A percentile compares a stretch with the other conserved stretches of the same genome.
phyloP scores from a whole-genome alignment of 768 basidiomycete genomes.

The Tephrocybe sp. region DNA sequence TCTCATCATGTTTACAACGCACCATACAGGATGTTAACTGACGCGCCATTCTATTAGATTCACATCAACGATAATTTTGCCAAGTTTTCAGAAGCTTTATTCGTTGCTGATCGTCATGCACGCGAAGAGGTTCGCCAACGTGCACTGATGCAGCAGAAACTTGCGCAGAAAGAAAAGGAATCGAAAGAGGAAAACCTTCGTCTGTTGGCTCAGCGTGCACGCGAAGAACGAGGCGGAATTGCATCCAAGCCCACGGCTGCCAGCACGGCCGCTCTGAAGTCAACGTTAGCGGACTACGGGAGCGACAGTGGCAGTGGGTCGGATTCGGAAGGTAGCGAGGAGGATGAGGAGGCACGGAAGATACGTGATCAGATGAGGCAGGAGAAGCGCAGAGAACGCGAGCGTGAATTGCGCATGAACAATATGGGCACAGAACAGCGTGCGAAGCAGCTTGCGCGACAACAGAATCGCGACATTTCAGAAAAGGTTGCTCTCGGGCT shows the following conservation, averaged over 20 bases:
- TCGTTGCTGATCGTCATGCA: slow-evolving; percentile 94
- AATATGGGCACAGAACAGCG: slow-evolving; percentile 98
- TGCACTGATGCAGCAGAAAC: slow-evolving; percentile 95
- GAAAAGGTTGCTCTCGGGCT: slow-evolving; percentile 98
- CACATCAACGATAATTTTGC: slow-evolving; percentile 99
- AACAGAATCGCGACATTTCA: slow-evolving; percentile 98
- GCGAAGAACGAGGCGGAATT: slow-evolving; percentile 89
- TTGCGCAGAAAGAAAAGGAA: slow-evolving; percentile 98
- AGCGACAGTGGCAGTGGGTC: slow-evolving; percentile 68
- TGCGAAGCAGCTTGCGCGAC: slow-evolving; percentile 91
- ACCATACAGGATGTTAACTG: too few species aligned
- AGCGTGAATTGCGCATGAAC: slow-evolving; percentile 97
- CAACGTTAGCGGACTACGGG: slow-evolving; percentile 81
- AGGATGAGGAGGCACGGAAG: slow-evolving; percentile 82
- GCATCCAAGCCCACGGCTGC: slow-evolving; percentile 65
- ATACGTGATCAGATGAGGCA: slow-evolving; percentile 87
- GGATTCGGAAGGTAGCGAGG: slow-evolving; percentile 57
- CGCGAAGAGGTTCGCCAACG: slow-evolving; percentile 97
- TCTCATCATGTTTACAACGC: not conserved
- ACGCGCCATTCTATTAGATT: slow-evolving; percentile 70
- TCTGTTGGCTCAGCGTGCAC: slow-evolving; percentile 88
- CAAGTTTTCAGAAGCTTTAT: slow-evolving; percentile 95
- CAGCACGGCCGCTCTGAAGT: slow-evolving; percentile 68
- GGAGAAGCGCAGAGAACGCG: slow-evolving; percentile 91
- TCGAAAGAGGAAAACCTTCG: slow-evolving; percentile 95